These are phyloP conservation scores for Euphrasia arctica DNA, from an alignment of 305 asterid genomes.

Conservation along the genomic window DNA sequence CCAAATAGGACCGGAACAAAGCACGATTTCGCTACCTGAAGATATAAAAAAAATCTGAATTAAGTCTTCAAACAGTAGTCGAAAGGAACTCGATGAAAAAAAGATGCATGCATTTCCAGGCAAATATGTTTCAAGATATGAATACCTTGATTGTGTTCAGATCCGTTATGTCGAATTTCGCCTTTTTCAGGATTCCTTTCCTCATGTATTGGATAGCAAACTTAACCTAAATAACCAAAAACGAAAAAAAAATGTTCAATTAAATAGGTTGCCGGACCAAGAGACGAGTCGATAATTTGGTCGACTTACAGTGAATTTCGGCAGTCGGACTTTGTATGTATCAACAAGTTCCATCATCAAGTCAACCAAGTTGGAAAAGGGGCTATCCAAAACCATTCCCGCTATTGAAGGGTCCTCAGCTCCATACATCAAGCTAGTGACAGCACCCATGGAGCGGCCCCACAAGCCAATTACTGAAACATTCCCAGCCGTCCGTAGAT, in stretches of 20 bases:
- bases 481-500: slow-evolving; percentile 66
- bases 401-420: slow-evolving; percentile 92
- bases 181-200: slow-evolving; percentile 66
- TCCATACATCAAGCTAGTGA: slow-evolving; percentile 82
- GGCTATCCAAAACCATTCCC: slow-evolving; percentile 90
- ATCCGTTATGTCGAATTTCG: slow-evolving; percentile 68
- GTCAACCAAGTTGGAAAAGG: slow-evolving; percentile 83
- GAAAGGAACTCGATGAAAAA: background rate
- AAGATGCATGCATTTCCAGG: no score
- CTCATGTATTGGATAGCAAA: slow-evolving; percentile 81
- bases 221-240: slow-evolving; percentile 48
- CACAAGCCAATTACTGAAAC: slow-evolving; percentile 75
- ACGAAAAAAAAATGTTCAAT: background rate
- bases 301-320: slow-evolving; percentile 74
- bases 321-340: slow-evolving; percentile 76
- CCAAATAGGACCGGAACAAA: slow-evolving; percentile 82
- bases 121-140: background rate
- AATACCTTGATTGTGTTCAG: slow-evolving; percentile 74
- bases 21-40: slow-evolving; percentile 76
- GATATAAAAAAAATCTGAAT: slow-evolving; percentile 2
- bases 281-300: background rate
- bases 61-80: background rate
- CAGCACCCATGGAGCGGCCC: slow-evolving; percentile 98
- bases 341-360: slow-evolving; percentile 90
- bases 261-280: background rate